phyloP scores from a whole-genome alignment of 768 basidiomycete genomes.

The Suillus fuscotomentosus region DNA sequence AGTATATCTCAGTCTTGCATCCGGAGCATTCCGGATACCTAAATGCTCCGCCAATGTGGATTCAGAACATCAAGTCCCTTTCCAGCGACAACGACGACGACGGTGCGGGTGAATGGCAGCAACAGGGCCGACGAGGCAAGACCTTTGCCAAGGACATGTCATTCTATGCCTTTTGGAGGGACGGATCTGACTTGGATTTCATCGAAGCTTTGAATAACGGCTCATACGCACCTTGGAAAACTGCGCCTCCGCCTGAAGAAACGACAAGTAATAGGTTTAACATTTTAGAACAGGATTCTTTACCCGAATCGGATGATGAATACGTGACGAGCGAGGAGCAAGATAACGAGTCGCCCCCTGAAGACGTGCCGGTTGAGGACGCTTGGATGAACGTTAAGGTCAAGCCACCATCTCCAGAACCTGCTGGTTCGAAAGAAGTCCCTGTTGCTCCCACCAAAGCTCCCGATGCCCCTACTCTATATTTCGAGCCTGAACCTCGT shows the following conservation, averaged over 20 bases:
- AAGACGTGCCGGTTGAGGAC: slow-evolving; percentile 24
- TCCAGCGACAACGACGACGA: slow-evolving; percentile 15
- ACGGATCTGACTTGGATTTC: slow-evolving; percentile 47
- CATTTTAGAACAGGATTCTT: slow-evolving; percentile 5
- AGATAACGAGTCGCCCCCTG: slow-evolving; percentile 10
- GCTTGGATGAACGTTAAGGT: slow-evolving; percentile 24
- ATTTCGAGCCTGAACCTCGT: neutral
- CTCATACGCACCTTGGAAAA: slow-evolving; percentile 1
- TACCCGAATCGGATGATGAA: slow-evolving; percentile 7
- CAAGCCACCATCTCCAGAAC: neutral
- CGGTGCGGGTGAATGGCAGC: slow-evolving; percentile 33
- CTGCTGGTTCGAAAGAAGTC: neutral
- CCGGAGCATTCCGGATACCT: slow-evolving; percentile 49
- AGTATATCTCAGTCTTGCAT: slow-evolving; percentile 43
- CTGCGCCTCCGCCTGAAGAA: neutral
- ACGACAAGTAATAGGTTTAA: slow-evolving; percentile 1
- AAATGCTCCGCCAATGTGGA: slow-evolving; percentile 46
- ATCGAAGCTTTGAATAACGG: slow-evolving; percentile 23
- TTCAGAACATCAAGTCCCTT: slow-evolving; percentile 26
- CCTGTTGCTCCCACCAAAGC: neutral
- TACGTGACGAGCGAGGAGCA: slow-evolving; percentile 12
- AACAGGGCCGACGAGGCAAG: slow-evolving; percentile 26
- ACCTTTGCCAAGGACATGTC: slow-evolving; percentile 25
- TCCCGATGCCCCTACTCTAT: neutral
- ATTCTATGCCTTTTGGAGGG: slow-evolving; percentile 52